A percentile compares a stretch with the other conserved stretches of the same genome.
Conservation (phyloP, 441 rosid species). For the Eruca vesicaria region DNA sequence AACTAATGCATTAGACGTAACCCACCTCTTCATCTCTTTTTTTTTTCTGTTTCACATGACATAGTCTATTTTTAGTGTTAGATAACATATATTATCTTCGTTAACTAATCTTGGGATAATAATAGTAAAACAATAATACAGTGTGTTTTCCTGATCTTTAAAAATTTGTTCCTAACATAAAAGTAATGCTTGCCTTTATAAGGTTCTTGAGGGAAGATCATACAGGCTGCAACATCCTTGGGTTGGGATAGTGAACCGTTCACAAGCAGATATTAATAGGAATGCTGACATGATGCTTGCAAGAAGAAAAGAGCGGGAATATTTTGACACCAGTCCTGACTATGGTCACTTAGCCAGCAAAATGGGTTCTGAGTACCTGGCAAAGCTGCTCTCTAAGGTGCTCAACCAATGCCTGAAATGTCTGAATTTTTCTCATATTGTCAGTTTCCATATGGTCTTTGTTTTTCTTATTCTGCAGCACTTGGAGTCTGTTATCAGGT, state of each 20-base stretch:
- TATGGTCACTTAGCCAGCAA: constrained; percentile 88
- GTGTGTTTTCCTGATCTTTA: not conserved
- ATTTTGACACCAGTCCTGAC: constrained; percentile 93
- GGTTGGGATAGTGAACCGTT: constrained; percentile 99
- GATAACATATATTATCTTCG: not conserved
- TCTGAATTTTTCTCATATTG: not conserved
- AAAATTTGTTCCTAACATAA: not conserved
- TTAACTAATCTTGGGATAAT: not conserved
- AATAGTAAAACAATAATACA: not conserved
- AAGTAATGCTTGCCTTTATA: constrained; percentile 1
- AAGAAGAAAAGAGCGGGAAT: constrained; percentile 89
- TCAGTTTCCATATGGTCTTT: not conserved
- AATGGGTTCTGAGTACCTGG: constrained; percentile 98
- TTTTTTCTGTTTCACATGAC: not conserved
- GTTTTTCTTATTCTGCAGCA: constrained; percentile 46
- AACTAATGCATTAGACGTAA: constrained; percentile 73
- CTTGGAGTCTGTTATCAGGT: constrained; percentile 73
- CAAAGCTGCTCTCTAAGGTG: constrained; percentile 94
- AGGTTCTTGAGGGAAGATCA: constrained; percentile 97
- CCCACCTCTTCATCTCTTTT: constrained; percentile 12
- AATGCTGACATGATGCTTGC: constrained; percentile 92
- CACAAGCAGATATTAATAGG: constrained; percentile 95
- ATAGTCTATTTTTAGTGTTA: not conserved
- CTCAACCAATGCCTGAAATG: not conserved
- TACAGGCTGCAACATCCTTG: constrained; percentile 91